These are phyloP conservation scores for Verticillium klebahnii DNA, from an alignment of 2,329 filamentous ascomycete species.

Conservation along the genomic window DNA sequence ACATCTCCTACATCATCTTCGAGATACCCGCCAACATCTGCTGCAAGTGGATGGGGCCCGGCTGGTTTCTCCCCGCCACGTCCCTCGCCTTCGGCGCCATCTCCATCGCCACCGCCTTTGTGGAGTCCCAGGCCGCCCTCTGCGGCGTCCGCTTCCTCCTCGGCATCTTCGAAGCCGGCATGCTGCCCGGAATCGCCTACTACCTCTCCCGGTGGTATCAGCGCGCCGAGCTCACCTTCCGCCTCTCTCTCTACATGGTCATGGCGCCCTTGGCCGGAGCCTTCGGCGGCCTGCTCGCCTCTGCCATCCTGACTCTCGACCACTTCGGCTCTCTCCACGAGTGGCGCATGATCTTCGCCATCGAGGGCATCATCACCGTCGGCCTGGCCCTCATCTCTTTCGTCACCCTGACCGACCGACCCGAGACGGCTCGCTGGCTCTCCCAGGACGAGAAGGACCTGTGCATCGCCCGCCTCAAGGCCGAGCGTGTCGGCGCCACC, in stretches of 20 bases:
- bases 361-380: slow-evolving; percentile 57
- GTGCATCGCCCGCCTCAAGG: slow-evolving; percentile 62
- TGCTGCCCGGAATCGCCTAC: slow-evolving; percentile 71
- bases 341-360: slow-evolving; percentile 68
- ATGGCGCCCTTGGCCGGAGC: slow-evolving; percentile 67
- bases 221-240: slow-evolving; percentile 62
- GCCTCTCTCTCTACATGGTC: slow-evolving; percentile 64
- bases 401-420: slow-evolving; percentile 62
- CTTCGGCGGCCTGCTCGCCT: slow-evolving; percentile 64
- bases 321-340: slow-evolving; percentile 49
- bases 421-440: slow-evolving; percentile 64
- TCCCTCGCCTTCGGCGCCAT: slow-evolving; percentile 59
- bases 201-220: slow-evolving; percentile 70
- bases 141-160: slow-evolving; percentile 64
- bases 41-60: slow-evolving; percentile 68
- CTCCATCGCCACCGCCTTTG: slow-evolving; percentile 63
- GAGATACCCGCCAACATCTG: slow-evolving; percentile 65
- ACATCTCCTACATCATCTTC: slow-evolving; percentile 68
- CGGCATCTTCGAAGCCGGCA: slow-evolving; percentile 66
- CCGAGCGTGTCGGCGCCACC: slow-evolving; percentile 56
- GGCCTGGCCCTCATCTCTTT: slow-evolving; percentile 51
- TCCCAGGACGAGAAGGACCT: slow-evolving; percentile 60
- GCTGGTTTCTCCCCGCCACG: slow-evolving; percentile 63
- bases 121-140: slow-evolving; percentile 43
- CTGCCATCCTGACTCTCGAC: slow-evolving; percentile 57